phyloP scores from a whole-genome alignment of 352 stramenopile genomes.

The Phytophthora sansomeana region DNA sequence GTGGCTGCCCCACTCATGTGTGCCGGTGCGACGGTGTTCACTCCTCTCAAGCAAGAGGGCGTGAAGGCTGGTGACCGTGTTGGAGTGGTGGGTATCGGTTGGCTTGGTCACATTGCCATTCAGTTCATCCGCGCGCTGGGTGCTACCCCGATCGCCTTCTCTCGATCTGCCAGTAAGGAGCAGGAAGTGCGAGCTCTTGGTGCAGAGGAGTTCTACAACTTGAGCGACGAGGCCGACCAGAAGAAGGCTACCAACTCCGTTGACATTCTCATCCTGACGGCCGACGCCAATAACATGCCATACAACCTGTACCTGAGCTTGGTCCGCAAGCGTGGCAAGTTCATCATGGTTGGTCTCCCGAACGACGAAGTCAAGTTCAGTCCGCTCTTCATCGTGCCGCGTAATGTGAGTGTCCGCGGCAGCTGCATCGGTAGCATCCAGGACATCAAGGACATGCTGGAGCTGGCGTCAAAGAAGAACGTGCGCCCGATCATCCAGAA shows the following conservation, averaged over 20 bases:
- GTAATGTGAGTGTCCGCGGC: slow-evolving; percentile 1
- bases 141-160: slow-evolving; percentile 10
- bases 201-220: slow-evolving; percentile 18
- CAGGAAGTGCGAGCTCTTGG: slow-evolving; percentile 13
- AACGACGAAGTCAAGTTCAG: slow-evolving; percentile 19
- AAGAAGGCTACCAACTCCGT: too few species aligned
- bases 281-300: too few species aligned
- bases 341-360: slow-evolving; percentile 16
- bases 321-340: slow-evolving; percentile 7
- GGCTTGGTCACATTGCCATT: too few species aligned
- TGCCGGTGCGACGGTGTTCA: slow-evolving; percentile 2
- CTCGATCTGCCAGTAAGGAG: slow-evolving; percentile 18
- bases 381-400: background rate
- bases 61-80: slow-evolving; percentile 14
- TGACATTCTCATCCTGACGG: too few species aligned
- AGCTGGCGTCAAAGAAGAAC: too few species aligned
- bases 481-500: too few species aligned
- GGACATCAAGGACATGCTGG: too few species aligned
- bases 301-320: slow-evolving; percentile 19
- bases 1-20: slow-evolving; percentile 14
- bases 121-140: slow-evolving; percentile 20
- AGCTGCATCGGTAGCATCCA: too few species aligned
- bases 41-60: slow-evolving; percentile 3
- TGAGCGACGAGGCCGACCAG: too few species aligned
- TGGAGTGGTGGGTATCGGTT: slow-evolving; percentile 8